These are phyloP conservation scores for Pestalotiopsis sp. DNA, from an alignment of 2,329 filamentous ascomycete species.

Conservation along the genomic window DNA sequence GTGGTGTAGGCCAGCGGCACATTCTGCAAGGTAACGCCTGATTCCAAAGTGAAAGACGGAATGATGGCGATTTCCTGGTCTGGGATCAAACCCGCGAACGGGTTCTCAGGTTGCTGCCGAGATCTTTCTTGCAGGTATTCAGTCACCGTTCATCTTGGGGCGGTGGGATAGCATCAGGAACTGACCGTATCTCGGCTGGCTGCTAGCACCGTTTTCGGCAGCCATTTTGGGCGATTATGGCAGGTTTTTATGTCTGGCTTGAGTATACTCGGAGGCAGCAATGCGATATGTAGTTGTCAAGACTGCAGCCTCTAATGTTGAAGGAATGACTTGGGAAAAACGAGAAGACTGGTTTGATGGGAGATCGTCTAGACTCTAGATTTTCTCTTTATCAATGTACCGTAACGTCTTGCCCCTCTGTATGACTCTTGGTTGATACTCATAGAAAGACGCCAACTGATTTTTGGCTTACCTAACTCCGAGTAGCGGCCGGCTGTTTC, in stretches of 20 bases:
- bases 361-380: neutral
- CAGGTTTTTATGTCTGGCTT: neutral
- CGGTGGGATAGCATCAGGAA: slow-evolving; percentile 17
- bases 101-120: slow-evolving; percentile 82
- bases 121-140: slow-evolving; percentile 69
- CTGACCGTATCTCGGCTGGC: slow-evolving; percentile 36
- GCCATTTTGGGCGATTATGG: slow-evolving; percentile 25
- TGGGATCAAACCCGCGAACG: slow-evolving; percentile 82
- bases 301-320: neutral
- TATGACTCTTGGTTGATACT: slow-evolving; percentile 2
- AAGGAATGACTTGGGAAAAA: neutral
- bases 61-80: slow-evolving; percentile 87
- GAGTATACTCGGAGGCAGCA: neutral
- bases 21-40: slow-evolving; percentile 81
- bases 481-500: slow-evolving; percentile 18
- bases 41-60: slow-evolving; percentile 90
- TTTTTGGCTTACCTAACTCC: slow-evolving; percentile 24
- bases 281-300: neutral
- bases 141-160: slow-evolving; percentile 49
- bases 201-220: slow-evolving; percentile 19
- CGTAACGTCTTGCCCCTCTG: neutral
- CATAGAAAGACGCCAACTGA: neutral
- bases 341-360: neutral
- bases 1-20: slow-evolving; percentile 71
- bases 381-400: neutral